Evolutionary conservation across 2,329 filamentous ascomycete species (phyloP).

Genomic region (Cyclaneusma minus): DNA sequence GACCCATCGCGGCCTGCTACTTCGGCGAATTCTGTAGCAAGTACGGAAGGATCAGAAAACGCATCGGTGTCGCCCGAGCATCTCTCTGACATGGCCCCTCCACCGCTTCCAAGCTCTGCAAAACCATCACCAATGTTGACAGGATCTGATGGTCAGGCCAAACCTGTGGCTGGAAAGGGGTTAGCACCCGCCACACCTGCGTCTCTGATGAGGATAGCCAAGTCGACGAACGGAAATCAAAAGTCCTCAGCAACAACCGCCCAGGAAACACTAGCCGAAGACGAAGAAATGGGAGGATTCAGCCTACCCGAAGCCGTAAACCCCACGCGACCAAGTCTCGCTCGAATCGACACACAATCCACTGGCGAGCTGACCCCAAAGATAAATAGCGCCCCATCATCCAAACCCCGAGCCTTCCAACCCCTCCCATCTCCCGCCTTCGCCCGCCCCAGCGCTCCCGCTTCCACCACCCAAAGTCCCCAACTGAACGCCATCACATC

Average conservation of each 20-base stretch:
- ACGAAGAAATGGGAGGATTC: constrained; percentile 45
- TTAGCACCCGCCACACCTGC: constrained; percentile 66
- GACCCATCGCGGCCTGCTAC: constrained; percentile 21
- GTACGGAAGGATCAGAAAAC: constrained; percentile 43
- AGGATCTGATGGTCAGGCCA: constrained; percentile 29
- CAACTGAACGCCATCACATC: constrained; percentile 35
- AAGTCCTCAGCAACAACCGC: constrained; percentile 25
- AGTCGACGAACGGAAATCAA: constrained; percentile 15
- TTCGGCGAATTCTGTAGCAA: constrained; percentile 19
- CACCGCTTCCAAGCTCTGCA: constrained; percentile 47
- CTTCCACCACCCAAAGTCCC: constrained; percentile 33
- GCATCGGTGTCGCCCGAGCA: constrained; percentile 49
- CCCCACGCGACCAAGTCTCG: constrained; percentile 30
- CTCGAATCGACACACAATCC: constrained; percentile 34
- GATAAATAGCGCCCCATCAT: constrained; percentile 23
- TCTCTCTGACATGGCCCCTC: constrained; percentile 50
- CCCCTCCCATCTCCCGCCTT: constrained; percentile 28
- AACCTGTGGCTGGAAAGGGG: constrained; percentile 11
- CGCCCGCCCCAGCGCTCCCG: constrained; percentile 18
- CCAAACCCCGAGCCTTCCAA: constrained; percentile 21
- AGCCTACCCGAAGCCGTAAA: constrained; percentile 59
- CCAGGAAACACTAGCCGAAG: constrained; percentile 29
- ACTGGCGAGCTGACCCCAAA: constrained; percentile 38
- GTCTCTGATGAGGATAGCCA: constrained; percentile 64
- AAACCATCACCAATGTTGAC: constrained; percentile 53